phyloP scores from a whole-genome alignment of 2,329 filamentous ascomycete genomes.

The Eutypa lata region DNA sequence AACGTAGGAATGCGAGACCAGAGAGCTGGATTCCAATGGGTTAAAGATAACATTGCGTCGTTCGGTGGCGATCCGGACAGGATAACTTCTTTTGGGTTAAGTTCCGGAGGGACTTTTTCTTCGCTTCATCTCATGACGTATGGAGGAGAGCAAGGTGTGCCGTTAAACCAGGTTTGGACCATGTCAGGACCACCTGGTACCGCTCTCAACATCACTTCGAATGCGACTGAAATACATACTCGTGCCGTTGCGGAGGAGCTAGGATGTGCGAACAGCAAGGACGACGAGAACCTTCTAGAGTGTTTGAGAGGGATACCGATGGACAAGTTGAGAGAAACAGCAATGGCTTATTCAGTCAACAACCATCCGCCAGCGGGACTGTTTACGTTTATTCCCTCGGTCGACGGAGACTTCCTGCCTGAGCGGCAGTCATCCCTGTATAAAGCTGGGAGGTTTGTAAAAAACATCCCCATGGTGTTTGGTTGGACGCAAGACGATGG shows the following conservation, averaged over 20 bases:
- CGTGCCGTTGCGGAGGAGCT: slow-evolving; percentile 12
- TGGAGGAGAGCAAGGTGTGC: slow-evolving; percentile 23
- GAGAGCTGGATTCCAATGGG: slow-evolving; percentile 22
- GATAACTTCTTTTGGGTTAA: slow-evolving; percentile 19
- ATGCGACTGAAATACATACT: slow-evolving; percentile 20
- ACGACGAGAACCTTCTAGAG: slow-evolving; percentile 6
- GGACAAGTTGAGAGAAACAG: slow-evolving; percentile 9
- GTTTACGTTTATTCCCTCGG: slow-evolving; percentile 21
- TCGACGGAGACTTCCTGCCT: slow-evolving; percentile 17
- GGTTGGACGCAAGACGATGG: slow-evolving; percentile 28
- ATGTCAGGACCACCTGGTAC: slow-evolving; percentile 28
- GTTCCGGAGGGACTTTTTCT: slow-evolving; percentile 18
- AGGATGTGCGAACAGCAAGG: slow-evolving; percentile 3
- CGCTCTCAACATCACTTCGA: slow-evolving; percentile 23
- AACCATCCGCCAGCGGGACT: slow-evolving; percentile 18
- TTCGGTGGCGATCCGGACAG: slow-evolving; percentile 25
- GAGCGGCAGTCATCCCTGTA: slow-evolving; percentile 12
- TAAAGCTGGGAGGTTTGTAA: slow-evolving; percentile 10
- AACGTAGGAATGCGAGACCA: slow-evolving; percentile 26
- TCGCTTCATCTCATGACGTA: slow-evolving; percentile 24
- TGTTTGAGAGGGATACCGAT: slow-evolving; percentile 14
- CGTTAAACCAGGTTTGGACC: slow-evolving; percentile 24
- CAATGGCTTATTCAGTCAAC: slow-evolving; percentile 13
- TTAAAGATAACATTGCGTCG: slow-evolving; percentile 23
- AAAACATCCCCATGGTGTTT: slow-evolving; percentile 21